Conservation (phyloP, 345 rosid species). For the Carallia brachiata region DNA sequence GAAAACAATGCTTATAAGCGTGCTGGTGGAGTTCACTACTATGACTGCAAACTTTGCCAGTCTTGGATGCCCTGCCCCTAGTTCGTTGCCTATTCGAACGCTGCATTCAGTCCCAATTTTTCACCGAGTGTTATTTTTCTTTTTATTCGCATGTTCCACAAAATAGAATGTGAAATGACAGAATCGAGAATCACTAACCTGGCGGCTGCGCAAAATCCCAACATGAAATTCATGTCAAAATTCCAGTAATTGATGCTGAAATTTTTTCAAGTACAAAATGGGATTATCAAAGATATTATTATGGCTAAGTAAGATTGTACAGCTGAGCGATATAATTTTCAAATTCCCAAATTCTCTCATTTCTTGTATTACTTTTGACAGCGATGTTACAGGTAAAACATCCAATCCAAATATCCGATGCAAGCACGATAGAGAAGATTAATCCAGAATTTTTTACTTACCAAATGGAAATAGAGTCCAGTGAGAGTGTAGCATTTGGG, state of each 20-base stretch:
- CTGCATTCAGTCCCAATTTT: conserved; percentile 29
- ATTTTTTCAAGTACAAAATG: not conserved
- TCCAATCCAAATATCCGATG: no score
- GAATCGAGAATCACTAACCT: conserved; percentile 38
- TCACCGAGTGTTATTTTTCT: not conserved
- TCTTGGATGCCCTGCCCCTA: conserved; percentile 77
- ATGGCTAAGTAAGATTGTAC: no score
- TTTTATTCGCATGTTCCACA: not conserved
- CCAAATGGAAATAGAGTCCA: conserved; percentile 89
- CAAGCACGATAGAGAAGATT: no score
- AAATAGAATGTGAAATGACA: no score
- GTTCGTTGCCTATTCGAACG: conserved; percentile 82
- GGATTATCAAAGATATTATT: no score
- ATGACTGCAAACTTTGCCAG: conserved; percentile 70
- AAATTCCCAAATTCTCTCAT: no score
- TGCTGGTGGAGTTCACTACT: conserved; percentile 61
- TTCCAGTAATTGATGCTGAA: conserved; percentile 78
- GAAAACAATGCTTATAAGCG: conserved; percentile 57
- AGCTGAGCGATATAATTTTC: no score
- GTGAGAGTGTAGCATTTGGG: conserved; percentile 58
- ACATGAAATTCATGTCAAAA: conserved; percentile 88
- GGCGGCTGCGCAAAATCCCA: conserved; percentile 76
- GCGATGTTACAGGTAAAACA: no score
- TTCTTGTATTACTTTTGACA: no score
- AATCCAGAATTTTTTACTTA: conserved; percentile 13